These are phyloP conservation scores for Actinidia polygama DNA, from an alignment of 179 eudicot species.

Conservation along the genomic window DNA sequence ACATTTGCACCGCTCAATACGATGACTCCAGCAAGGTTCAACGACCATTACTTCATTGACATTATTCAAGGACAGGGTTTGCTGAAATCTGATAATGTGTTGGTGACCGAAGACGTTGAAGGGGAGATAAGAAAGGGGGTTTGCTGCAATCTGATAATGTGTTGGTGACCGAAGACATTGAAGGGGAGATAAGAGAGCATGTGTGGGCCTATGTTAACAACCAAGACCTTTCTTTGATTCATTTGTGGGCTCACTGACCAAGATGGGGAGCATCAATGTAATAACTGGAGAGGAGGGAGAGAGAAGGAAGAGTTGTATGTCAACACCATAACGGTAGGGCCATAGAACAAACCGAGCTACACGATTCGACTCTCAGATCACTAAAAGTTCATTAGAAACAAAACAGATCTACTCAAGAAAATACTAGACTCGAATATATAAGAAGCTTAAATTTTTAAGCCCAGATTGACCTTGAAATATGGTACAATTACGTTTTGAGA, in stretches of 20 bases:
- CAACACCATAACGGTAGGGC: too few species aligned
- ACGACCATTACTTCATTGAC: conserved; percentile 59
- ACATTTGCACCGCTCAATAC: conserved; percentile 54
- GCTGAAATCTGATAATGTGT: conserved; percentile 63
- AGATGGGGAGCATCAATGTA: conserved; percentile 71
- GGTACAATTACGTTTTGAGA: too few species aligned
- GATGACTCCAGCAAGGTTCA: conserved; percentile 53
- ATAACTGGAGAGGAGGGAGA: conserved; percentile 63
- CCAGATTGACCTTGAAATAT: too few species aligned
- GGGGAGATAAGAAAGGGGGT: conserved; percentile 52
- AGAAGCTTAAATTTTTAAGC: too few species aligned
- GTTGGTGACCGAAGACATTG: conserved; percentile 48
- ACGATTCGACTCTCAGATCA: too few species aligned
- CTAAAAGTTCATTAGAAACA: too few species aligned
- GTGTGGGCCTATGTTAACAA: conserved; percentile 63
- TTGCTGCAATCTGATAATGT: conserved; percentile 68
- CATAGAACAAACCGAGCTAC: too few species aligned
- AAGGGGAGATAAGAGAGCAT: conserved; percentile 41
- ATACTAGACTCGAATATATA: too few species aligned
- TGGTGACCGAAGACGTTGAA: conserved; percentile 50
- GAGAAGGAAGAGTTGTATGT: conserved; percentile 64
- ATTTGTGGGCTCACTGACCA: conserved; percentile 58
- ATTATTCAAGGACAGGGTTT: conserved; percentile 53
- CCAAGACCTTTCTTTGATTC: conserved; percentile 51
- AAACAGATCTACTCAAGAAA: too few species aligned